These are phyloP conservation scores for Gymnopilus junonius DNA, from an alignment of 768 basidiomycete species.

Conservation along the genomic window DNA sequence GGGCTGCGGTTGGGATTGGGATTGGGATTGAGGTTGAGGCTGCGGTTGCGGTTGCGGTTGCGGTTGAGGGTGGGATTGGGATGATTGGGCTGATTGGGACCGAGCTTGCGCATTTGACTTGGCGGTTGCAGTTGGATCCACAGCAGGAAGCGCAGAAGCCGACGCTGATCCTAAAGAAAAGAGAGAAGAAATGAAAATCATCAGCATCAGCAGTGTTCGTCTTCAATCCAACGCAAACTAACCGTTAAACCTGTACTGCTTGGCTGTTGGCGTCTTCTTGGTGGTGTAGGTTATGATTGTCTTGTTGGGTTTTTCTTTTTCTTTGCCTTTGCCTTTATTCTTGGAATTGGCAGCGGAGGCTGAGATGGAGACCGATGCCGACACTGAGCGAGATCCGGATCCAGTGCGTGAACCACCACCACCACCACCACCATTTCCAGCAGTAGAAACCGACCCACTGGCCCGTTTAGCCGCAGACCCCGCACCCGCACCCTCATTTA, in stretches of 20 bases:
- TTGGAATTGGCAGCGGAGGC: not conserved
- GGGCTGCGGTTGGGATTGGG: not conserved
- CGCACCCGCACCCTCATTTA: not conserved
- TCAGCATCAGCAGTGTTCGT: too few relatives aligned
- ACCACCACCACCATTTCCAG: not conserved
- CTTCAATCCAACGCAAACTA: too few relatives aligned
- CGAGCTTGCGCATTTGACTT: too few relatives aligned
- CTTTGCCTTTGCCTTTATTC: not conserved
- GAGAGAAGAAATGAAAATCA: too few relatives aligned
- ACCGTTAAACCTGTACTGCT: not conserved
- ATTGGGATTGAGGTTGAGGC: not conserved
- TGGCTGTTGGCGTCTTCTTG: not conserved
- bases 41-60: not conserved
- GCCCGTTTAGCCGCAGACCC: not conserved
- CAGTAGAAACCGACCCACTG: not conserved
- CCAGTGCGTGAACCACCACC: not conserved
- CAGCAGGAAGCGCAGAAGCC: too few relatives aligned
- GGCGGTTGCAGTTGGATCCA: not conserved
- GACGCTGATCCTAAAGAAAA: not conserved
- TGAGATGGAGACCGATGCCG: not conserved
- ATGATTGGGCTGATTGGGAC: not conserved
- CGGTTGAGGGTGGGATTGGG: not conserved
- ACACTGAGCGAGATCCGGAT: not conserved
- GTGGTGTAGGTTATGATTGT: not conserved
- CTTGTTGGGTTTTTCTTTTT: too few relatives aligned